Base-by-base conservation (phyloP, 2,329 filamentous ascomycete species). In the Pyricularia pennisetigena region DNA sequence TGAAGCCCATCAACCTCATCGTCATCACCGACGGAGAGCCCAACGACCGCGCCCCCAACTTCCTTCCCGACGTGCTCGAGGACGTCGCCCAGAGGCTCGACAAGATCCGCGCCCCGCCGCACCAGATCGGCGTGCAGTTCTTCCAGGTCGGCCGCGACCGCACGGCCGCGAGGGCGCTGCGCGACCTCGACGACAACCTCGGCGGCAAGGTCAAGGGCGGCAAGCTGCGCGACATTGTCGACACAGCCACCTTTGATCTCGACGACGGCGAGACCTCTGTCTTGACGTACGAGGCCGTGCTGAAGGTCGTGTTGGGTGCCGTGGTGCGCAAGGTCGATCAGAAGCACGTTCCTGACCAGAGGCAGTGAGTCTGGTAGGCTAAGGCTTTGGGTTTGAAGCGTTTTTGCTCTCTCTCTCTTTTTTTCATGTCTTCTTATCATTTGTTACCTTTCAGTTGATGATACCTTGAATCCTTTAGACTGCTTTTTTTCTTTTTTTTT, bases 41-140 rank as follows among this genome's bases (percentile, higher is more conserved):
- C 0, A 88, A 84, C 0, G 93, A 97, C 75, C 91, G 96, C 71
- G 87, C 90, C 75, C 23, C 23, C 2, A 16, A 49, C 35, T 92
- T 97, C 71, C 88, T 90, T 0, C 90, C 94, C 76, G 82, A 82
- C 8, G 82, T 88, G 29, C 87, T 98, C 65, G 81, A 92, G 59
- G 77, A 79, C 3, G 82, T 86, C 0, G 94, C 93, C 0, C 84
- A 83, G 76, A 88, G 86, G 74, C 85, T 98, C 35, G 90, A 95
- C 74, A 78, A 78, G 67, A 76, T 90, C 8, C 83, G 88, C 9
- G 93, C 93, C 0, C 87, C 90, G 4, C 84, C 88, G 0, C 91
- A 91, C 82, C 95, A 98, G 80, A 82, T 97, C 9, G 94, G 94
- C 41, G 87, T 98, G 68, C 94, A 98, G 77, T 98, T 98, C 81